Evolutionary conservation across 176 grass and related monocot genomes (phyloP), one percentile per base, ranked within the genome.

Genomic region (Leersia perrieri): DNA sequence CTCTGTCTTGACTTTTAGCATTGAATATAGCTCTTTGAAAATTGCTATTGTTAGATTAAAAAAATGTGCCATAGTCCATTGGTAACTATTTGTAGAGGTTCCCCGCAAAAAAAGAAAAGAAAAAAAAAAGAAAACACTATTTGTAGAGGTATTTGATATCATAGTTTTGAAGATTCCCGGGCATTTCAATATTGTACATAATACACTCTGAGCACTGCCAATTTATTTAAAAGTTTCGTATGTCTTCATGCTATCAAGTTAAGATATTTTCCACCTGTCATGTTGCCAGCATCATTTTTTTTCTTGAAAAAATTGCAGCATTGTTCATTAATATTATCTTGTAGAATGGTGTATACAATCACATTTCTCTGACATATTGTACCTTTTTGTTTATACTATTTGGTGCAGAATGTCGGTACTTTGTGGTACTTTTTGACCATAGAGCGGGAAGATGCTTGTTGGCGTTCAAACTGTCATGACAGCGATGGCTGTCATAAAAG

Each of bases 371-470:
- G 66, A 77, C 42, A 66, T 66, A 27, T 7, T 74, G 2, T 84
- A 53, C 7, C 70, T 69, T 69, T 12, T 33, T 66, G 7, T 86
- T 20, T 71, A 1, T 7, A 63, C 41, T 80, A 20, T 77, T 53
- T 87, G 66, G 11, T 66, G 61, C 88, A 98, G 95, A 93, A 93
- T 83, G 95, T 98, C 41, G 95, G 95, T 65, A 89, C 95, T 78
- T 78, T 95, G 23, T 98, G 95, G 95, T 98, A 98, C 67, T 89
- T 86, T 16, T 80, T 98, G 49, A 83, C 95, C 67, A 63, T 98
- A 55, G 60, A 89, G 28, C 86, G 92, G 2, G 44, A 91, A 89
- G 86, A 89, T 75, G 75, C 86, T 45, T 98, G 95, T 75, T 98
- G 95, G 95, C 90, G 23, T 40, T 31, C 0, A 1, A 73, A 82